These are phyloP conservation scores for Poteriospumella lacustris DNA, from an alignment of 108 stramenopile genomes.

Conservation along the genomic window DNA sequence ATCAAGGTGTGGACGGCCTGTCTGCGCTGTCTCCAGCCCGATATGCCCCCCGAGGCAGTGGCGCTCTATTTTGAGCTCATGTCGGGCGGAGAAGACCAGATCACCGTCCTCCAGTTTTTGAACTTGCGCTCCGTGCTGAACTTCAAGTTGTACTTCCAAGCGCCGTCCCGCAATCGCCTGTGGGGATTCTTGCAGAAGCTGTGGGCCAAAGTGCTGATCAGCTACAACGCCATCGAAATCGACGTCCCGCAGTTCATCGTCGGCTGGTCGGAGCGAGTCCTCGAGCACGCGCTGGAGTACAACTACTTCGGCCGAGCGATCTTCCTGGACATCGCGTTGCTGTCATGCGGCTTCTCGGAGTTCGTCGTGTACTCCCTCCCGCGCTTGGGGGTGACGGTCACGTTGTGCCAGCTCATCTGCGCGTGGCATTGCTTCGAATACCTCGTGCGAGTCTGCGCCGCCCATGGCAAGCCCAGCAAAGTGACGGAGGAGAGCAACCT, in stretches of 20 bases:
- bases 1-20: neutral
- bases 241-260: too few species aligned
- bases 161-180: too few species aligned
- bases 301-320: too few species aligned
- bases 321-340: too few species aligned
- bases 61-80: conserved; percentile 24
- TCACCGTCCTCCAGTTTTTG: conserved; percentile 9
- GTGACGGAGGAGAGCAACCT: neutral
- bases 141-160: too few species aligned
- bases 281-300: too few species aligned
- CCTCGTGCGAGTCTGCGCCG: neutral
- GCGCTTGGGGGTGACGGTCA: neutral
- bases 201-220: too few species aligned
- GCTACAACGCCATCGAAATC: too few species aligned
- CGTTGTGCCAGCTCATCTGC: neutral
- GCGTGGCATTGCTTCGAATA: neutral
- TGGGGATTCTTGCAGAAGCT: too few species aligned
- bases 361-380: too few species aligned
- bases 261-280: too few species aligned
- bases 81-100: neutral
- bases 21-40: neutral
- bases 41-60: neutral
- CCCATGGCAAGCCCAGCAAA: neutral
- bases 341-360: too few species aligned
- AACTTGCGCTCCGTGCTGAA: neutral